Percentiles rank a stretch among this genome's conserved stretches.
Evolutionary conservation across 2,329 filamentous ascomycete genomes (phyloP).

Genomic region (Scorias spongiosa): DNA sequence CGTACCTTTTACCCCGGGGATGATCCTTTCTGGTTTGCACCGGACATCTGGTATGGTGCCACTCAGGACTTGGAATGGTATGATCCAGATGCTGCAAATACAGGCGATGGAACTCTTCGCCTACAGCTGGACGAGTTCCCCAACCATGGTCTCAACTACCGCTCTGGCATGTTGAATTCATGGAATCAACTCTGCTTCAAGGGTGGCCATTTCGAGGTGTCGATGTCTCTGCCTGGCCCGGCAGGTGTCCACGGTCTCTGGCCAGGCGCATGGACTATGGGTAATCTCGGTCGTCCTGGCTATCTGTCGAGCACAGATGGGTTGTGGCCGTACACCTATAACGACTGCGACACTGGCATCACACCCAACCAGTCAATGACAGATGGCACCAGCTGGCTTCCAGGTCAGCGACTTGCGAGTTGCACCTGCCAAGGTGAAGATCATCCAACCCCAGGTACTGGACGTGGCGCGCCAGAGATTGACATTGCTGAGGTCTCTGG

Average conservation of each 20-base stretch:
- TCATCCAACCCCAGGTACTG: constrained; percentile 32
- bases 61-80: constrained; percentile 38
- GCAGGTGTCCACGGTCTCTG: constrained; percentile 34
- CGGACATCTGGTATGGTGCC: constrained; percentile 40
- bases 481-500: constrained; percentile 34
- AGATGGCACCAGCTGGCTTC: constrained; percentile 28
- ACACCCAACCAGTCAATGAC: constrained; percentile 33
- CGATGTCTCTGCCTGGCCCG: constrained; percentile 36
- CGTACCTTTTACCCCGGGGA: constrained; percentile 43
- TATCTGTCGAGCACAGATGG: constrained; percentile 38
- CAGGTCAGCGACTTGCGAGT: constrained; percentile 30
- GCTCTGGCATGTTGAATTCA: constrained; percentile 37
- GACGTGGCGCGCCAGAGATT: constrained; percentile 34
- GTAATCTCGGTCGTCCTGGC: constrained; percentile 38
- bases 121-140: constrained; percentile 30
- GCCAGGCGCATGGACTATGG: constrained; percentile 41
- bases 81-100: constrained; percentile 37
- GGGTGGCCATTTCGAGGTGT: constrained; percentile 38
- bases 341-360: constrained; percentile 35
- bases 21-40: constrained; percentile 39
- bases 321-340: constrained; percentile 40
- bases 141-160: constrained; percentile 32
- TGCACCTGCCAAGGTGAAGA: constrained; percentile 32
- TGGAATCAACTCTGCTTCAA: constrained; percentile 43
- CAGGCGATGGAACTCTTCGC: constrained; percentile 30